Evolutionary conservation across 257 asterid species (phyloP).

Genomic region (Primulina eburnea): DNA sequence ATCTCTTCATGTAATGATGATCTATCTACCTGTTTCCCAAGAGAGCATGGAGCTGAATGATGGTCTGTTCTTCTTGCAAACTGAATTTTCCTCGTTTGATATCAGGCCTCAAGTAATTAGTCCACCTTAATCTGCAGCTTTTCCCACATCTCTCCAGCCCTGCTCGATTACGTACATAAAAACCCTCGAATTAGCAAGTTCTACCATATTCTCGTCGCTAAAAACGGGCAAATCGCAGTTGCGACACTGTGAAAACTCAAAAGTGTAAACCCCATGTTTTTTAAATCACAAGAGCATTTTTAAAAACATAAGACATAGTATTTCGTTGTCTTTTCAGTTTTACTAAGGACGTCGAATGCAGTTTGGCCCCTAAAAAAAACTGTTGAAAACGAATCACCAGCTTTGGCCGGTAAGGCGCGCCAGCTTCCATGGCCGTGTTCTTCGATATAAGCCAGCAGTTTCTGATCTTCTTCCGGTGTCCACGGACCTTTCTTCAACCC

Average conservation of each 20-base stretch:
- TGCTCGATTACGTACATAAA: slow-evolving; percentile 2
- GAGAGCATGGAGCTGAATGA: slow-evolving; percentile 96
- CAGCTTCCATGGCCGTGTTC: slow-evolving; percentile 97
- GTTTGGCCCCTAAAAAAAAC: too few relatives aligned
- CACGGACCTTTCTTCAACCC: slow-evolving; percentile 93
- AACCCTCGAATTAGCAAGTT: background rate
- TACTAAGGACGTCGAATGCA: too few relatives aligned
- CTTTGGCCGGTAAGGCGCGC: slow-evolving; percentile 88
- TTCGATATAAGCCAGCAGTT: slow-evolving; percentile 74
- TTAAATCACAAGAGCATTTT: background rate
- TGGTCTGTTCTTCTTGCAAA: slow-evolving; percentile 87
- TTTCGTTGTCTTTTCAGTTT: too few relatives aligned
- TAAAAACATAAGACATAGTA: too few relatives aligned
- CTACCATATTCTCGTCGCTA: background rate
- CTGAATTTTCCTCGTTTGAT: slow-evolving; percentile 89
- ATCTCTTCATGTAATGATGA: too few relatives aligned
- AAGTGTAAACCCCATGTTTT: too few relatives aligned
- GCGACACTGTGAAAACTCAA: too few relatives aligned
- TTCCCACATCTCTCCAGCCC: slow-evolving; percentile 90
- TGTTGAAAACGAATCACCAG: slow-evolving; percentile 41
- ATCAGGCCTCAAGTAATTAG: slow-evolving; percentile 86
- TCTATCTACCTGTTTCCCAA: slow-evolving; percentile 70
- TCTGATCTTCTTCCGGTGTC: slow-evolving; percentile 94
- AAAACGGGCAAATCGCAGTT: too few relatives aligned
- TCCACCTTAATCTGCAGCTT: slow-evolving; percentile 91